phyloP scores from a whole-genome alignment of 2,329 filamentous ascomycete species.

The Fusarium virguliforme region DNA sequence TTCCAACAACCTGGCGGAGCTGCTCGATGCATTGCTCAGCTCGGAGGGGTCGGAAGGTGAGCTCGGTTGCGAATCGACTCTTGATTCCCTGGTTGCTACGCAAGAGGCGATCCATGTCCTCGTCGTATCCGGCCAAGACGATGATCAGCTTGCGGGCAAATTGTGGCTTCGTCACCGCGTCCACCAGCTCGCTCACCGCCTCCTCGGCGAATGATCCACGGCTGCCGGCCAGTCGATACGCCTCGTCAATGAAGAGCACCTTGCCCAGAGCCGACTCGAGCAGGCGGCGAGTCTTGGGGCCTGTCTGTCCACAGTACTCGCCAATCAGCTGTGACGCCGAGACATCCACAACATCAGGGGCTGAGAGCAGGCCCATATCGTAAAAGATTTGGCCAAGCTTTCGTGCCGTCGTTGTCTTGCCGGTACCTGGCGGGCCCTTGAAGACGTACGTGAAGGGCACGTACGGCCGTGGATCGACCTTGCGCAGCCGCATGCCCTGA shows the following conservation, averaged over 20 bases:
- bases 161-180: slow-evolving; percentile 67
- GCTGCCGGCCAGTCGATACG: slow-evolving; percentile 70
- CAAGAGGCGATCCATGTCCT: slow-evolving; percentile 76
- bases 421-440: slow-evolving; percentile 76
- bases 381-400: slow-evolving; percentile 83
- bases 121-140: slow-evolving; percentile 78
- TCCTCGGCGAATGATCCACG: slow-evolving; percentile 72
- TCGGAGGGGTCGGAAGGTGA: slow-evolving; percentile 69
- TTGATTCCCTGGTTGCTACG: slow-evolving; percentile 73
- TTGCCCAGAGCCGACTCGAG: slow-evolving; percentile 76
- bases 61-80: slow-evolving; percentile 74
- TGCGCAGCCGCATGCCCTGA: slow-evolving; percentile 65
- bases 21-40: slow-evolving; percentile 64
- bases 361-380: slow-evolving; percentile 78
- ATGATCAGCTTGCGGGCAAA: slow-evolving; percentile 74
- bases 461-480: slow-evolving; percentile 66
- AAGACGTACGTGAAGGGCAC: slow-evolving; percentile 80
- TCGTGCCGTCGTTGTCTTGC: slow-evolving; percentile 79
- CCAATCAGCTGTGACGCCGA: slow-evolving; percentile 80
- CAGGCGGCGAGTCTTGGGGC: slow-evolving; percentile 73
- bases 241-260: slow-evolving; percentile 81
- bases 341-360: slow-evolving; percentile 74
- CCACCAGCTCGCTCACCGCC: slow-evolving; percentile 68
- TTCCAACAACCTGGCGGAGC: slow-evolving; percentile 57
- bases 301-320: slow-evolving; percentile 78